A percentile compares a stretch with the other conserved stretches of the same genome.
Evolutionary conservation across 2,329 filamentous ascomycete species (phyloP).

Genomic region (Trichophyton rubrum): DNA sequence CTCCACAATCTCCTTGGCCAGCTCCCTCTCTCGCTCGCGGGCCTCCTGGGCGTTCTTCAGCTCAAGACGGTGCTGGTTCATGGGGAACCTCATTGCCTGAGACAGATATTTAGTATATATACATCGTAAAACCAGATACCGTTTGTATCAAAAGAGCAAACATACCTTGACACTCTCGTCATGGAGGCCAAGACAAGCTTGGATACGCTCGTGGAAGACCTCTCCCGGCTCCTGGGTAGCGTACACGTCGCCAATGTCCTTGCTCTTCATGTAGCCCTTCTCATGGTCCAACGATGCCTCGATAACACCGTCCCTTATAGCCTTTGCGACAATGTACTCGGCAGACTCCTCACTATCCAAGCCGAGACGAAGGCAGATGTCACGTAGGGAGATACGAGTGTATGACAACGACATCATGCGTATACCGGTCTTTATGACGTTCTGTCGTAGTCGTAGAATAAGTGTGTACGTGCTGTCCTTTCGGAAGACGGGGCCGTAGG

Average conservation of each 20-base stretch:
- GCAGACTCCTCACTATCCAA: constrained; percentile 93
- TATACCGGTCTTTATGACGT: constrained; percentile 98
- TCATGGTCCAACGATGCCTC: constrained; percentile 91
- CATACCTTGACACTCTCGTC: constrained; percentile 95
- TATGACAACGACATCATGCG: constrained; percentile 98
- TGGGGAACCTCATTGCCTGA: constrained; percentile 95
- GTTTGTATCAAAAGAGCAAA: constrained; percentile 7
- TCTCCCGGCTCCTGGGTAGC: constrained; percentile 90
- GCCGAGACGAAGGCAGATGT: constrained; percentile 91
- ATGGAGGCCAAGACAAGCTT: constrained; percentile 78
- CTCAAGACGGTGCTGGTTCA: constrained; percentile 97
- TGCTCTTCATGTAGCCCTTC: constrained; percentile 96
- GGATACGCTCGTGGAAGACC: constrained; percentile 93
- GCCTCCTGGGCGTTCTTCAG: constrained; percentile 97
- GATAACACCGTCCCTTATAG: constrained; percentile 92
- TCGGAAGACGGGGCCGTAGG: constrained; percentile 73
- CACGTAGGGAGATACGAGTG: constrained; percentile 88
- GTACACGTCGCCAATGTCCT: constrained; percentile 91
- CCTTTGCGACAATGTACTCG: constrained; percentile 98
- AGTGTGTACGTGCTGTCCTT: constrained; percentile 91
- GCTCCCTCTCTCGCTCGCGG: constrained; percentile 86
- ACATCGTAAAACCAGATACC: neutral
- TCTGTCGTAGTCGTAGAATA: constrained; percentile 87
- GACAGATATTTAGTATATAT: constrained; percentile 20
- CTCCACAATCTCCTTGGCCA: constrained; percentile 98